Evolutionary conservation across 179 eudicot species (phyloP), one percentile per base, ranked within the genome.

Genomic region (Beta lomatogona): DNA sequence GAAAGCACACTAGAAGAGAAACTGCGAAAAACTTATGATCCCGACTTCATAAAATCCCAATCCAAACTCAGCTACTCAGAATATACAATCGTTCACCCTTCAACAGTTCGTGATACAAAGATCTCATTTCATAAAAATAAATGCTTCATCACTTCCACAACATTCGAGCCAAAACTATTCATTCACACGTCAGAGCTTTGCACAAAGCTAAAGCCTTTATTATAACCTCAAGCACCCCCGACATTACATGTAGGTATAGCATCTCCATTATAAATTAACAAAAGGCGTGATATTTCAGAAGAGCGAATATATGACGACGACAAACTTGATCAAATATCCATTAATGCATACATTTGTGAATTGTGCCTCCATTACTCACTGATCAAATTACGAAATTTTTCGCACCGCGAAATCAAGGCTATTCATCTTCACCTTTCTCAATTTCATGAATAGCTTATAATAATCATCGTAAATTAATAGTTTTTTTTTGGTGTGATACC

Each of bases 1-100:
- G 9, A 53, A 18, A 54, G 45, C 77, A 41, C 31, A 73, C 5
- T 22, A 53, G 77, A 8, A 75, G 46, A 8, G 36, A 57, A 75
- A 31, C 48, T 22, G 64, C 14, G 25, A 31, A 74, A 28, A 55
- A 75, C 57, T 25, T 19, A 57, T 58, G 65, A 75, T 57, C 52
- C 64, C 52, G 58, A 58, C 10, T 75, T 75, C 21, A 31, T 57
- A 15, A 57, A 36, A 19, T 46, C 77, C 77, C 76, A 53, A 54
- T 73, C 46, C 25, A 71, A 71, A 48, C 54, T 68, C 53, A 69
- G 53, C 53, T 11, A 18, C 12, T 48, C 13, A 69, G 18, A 64
- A 41, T 4, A 58, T 58, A 44, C 19, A 45, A 31, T 67, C 57
- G 12, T 44, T 48, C 22, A 50, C 5, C 52, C 57, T 8, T 25